A percentile compares a stretch with the other conserved stretches of the same genome.
Conservation (phyloP, 148 eudicot species). For the Fagopyrum homotropicum region DNA sequence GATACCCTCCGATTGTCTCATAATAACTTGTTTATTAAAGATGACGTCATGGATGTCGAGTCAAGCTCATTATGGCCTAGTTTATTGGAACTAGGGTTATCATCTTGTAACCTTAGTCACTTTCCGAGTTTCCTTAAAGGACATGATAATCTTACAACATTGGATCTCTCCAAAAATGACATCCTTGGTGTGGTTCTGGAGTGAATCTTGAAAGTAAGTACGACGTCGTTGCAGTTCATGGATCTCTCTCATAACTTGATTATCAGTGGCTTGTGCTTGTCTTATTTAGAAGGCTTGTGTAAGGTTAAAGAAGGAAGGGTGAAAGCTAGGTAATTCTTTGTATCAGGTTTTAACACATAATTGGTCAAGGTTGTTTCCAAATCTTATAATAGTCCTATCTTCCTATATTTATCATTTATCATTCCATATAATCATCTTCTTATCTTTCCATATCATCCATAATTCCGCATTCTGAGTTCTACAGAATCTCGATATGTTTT, state of each 20-base stretch:
- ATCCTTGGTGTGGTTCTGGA: neutral
- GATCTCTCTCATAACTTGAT: slow-evolving; percentile 25
- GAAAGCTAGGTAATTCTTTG: too few species aligned
- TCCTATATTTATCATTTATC: too few species aligned
- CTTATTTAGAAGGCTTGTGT: too few species aligned
- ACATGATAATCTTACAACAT: neutral
- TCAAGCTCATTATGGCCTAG: neutral
- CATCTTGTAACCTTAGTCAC: slow-evolving; percentile 20
- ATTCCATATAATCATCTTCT: too few species aligned
- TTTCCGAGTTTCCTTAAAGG: slow-evolving; percentile 14
- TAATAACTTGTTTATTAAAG: slow-evolving; percentile 1
- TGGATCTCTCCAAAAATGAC: slow-evolving; percentile 17
- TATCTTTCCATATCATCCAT: too few species aligned
- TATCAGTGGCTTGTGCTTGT: slow-evolving; percentile 5
- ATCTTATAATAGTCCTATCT: too few species aligned
- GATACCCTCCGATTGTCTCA: neutral
- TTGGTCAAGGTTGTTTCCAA: too few species aligned
- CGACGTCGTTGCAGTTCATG: neutral
- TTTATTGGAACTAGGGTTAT: neutral
- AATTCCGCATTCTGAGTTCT: too few species aligned
- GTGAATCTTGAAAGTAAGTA: neutral
- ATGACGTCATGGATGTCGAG: neutral
- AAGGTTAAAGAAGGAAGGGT: too few species aligned
- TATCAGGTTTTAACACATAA: too few species aligned
- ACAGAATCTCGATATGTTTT: too few species aligned